Base-by-base conservation (phyloP, 2,329 filamentous ascomycete genomes). In the Botrytis deweyae region DNA sequence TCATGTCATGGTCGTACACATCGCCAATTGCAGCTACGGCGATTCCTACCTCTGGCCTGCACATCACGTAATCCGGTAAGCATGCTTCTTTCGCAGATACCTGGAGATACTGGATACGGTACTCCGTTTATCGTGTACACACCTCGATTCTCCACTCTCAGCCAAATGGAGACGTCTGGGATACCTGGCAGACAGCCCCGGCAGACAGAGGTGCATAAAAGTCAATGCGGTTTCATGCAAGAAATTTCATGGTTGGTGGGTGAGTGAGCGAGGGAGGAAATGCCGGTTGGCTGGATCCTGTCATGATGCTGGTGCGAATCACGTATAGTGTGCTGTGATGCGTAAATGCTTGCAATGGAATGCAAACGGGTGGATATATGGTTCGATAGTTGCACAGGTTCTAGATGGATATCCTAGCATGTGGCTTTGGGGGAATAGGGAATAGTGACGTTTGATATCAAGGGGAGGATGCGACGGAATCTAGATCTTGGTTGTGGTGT, bases 321-420 rank as follows among this genome's bases (percentile, higher is more conserved):
- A 55, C 12, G 12, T n/a, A 16, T n/a, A 16, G 25, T n/a, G 49
- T 16, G 49, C 3, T 16, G 49, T 55, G 49, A n/a, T n/a, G 49
- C 25, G 49, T 55, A 55, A 25, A 55, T 55, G 49, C 49, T 55
- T 55, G 25, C 49, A 55, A n/a, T n/a, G 49, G 25, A 55, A 58
- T 58, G 52, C 52, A 58, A 58, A 58, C n/a, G n/a, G n/a, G n/a
- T 58, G 52, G 52, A 9, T 9, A 18, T 29, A 18, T 58, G 52
- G 52, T 58, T 58, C 52, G 52, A 58, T 58, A 58, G n/a, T 58
- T 58, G n/a, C n/a, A 58, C n/a, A 58, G 33, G n/a, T 65, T 65
- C 42, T 49, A 49, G 63, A 65, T 65, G 4, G 6, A 29, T 33
- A 58, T 33, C 52, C 52, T 18, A 9, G 52, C 16, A 25, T 65